These are phyloP conservation scores for Mayamaea pseudoterrestris DNA, from an alignment of 108 stramenopile genomes.

Conservation along the genomic window DNA sequence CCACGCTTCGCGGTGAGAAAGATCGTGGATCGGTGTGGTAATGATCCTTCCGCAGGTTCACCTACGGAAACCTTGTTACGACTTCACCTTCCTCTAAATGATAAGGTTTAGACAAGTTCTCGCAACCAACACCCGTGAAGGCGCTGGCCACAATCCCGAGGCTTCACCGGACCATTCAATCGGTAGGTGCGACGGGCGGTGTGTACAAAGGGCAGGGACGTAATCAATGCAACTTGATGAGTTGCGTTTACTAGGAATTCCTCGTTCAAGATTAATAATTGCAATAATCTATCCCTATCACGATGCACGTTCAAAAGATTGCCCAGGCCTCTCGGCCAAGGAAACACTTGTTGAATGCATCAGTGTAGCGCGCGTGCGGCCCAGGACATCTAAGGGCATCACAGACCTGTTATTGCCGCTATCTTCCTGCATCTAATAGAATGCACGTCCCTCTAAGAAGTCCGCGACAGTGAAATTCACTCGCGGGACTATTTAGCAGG, in stretches of 20 bases:
- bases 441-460: slow-evolving; percentile 96
- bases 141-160: slow-evolving; percentile 78
- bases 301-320: slow-evolving; percentile 94
- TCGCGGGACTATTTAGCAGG: slow-evolving; percentile 83
- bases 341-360: slow-evolving; percentile 86
- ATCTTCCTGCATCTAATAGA: slow-evolving; percentile 89
- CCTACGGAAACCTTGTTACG: slow-evolving; percentile 99
- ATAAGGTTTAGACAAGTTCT: slow-evolving; percentile 87
- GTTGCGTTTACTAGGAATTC: slow-evolving; percentile 99
- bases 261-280: slow-evolving; percentile 99
- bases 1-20: slow-evolving; percentile 11
- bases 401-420: slow-evolving; percentile 97
- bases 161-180: slow-evolving; percentile 96
- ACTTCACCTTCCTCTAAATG: slow-evolving; percentile 96
- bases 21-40: slow-evolving; percentile 78
- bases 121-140: slow-evolving; percentile 53
- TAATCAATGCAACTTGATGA: slow-evolving; percentile 84
- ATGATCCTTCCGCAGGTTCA: slow-evolving; percentile 99
- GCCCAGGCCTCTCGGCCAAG: slow-evolving; percentile 94
- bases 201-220: slow-evolving; percentile 74
- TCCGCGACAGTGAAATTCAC: slow-evolving; percentile 54
- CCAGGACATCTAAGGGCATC: slow-evolving; percentile 99
- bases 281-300: slow-evolving; percentile 99
- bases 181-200: slow-evolving; percentile 99
- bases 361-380: slow-evolving; percentile 98